phyloP scores from a whole-genome alignment of 2,329 filamentous ascomycete species.

The Dryadomyces sulphureus region DNA sequence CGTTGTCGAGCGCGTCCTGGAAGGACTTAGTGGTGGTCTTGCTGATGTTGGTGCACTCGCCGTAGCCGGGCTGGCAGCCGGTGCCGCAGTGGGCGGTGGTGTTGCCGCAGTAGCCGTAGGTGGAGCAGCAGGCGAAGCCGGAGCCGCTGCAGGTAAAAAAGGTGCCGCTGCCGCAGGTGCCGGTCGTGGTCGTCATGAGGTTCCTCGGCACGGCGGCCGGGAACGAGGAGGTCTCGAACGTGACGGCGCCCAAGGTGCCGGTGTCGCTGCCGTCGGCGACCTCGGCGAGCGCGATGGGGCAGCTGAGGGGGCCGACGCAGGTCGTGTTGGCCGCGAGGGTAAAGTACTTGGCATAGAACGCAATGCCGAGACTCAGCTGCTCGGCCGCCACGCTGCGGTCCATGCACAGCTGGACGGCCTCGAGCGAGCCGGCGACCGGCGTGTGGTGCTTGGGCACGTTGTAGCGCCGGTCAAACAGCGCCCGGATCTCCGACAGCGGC shows the following conservation, averaged over 20 bases:
- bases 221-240: slow-evolving; percentile 22
- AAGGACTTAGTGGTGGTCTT: slow-evolving; percentile 19
- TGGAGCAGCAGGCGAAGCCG: slow-evolving; percentile 6
- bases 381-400: slow-evolving; percentile 31
- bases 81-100: slow-evolving; percentile 6
- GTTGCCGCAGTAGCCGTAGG: slow-evolving; percentile 7
- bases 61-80: slow-evolving; percentile 7
- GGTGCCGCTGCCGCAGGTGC: slow-evolving; percentile 4
- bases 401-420: slow-evolving; percentile 44
- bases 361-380: slow-evolving; percentile 48
- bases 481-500: slow-evolving; percentile 32
- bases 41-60: slow-evolving; percentile 3
- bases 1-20: slow-evolving; percentile 23
- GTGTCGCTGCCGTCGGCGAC: slow-evolving; percentile 29
- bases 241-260: slow-evolving; percentile 22
- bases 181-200: slow-evolving; percentile 9
- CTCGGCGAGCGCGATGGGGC: slow-evolving; percentile 41
- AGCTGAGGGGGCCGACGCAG: slow-evolving; percentile 31
- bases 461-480: slow-evolving; percentile 45
- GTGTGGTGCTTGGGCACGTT: slow-evolving; percentile 49
- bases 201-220: slow-evolving; percentile 5
- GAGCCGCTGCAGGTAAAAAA: slow-evolving; percentile 5
- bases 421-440: slow-evolving; percentile 39
- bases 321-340: slow-evolving; percentile 28
- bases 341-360: slow-evolving; percentile 55